These are phyloP conservation scores for Citrus mangshanensis DNA, from an alignment of 345 rosid genomes.

Conservation along the genomic window DNA sequence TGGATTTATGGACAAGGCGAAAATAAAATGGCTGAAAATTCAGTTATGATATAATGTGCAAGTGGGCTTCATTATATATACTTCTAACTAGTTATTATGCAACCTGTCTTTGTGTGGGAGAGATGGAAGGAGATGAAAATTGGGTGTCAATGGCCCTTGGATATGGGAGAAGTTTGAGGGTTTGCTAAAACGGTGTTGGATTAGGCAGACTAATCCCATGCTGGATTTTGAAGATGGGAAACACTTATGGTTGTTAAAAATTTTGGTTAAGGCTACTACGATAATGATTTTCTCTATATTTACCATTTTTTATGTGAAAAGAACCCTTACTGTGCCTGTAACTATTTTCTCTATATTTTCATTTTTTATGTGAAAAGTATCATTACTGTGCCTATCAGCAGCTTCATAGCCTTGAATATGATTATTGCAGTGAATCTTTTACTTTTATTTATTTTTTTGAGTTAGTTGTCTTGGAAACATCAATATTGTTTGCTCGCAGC, in stretches of 20 bases:
- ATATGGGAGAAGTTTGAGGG: background rate
- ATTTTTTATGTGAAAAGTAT: background rate
- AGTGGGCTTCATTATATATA: background rate
- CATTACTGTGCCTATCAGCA: background rate
- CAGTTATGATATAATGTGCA: background rate
- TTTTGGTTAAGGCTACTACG: conserved; percentile 1
- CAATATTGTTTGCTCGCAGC: conserved; percentile 44
- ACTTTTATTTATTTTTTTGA: background rate
- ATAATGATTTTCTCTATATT: background rate
- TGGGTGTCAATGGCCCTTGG: background rate
- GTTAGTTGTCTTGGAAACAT: background rate
- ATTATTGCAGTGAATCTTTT: background rate
- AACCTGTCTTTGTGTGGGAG: background rate
- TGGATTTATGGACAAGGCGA: background rate
- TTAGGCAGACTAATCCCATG: background rate
- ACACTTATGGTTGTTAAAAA: background rate
- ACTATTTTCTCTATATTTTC: background rate
- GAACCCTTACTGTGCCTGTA: background rate
- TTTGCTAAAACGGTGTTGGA: background rate
- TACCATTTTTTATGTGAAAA: background rate
- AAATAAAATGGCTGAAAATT: background rate
- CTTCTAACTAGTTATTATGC: background rate
- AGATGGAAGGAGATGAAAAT: background rate
- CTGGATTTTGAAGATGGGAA: background rate
- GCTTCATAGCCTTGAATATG: background rate